Base-by-base conservation (phyloP, 164 flowering plant species). In the Echeveria elegans region DNA sequence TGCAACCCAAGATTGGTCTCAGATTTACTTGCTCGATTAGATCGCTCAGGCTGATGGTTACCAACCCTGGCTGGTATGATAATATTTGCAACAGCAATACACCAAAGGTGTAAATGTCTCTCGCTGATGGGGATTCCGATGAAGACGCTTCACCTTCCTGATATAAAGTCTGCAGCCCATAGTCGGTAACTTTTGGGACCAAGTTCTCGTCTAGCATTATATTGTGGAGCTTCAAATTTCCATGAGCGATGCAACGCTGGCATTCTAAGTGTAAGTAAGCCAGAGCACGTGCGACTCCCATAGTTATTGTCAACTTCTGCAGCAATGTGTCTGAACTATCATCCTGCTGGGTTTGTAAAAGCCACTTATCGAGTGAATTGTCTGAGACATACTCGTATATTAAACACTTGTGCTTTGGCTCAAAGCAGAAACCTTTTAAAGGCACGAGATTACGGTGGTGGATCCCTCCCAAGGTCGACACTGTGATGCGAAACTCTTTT, bases 381-480 rank as follows among this genome's bases (percentile, higher is more conserved):
- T 83, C 78, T 73, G 77, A 79, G n/a, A 75, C 83, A 70, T 72
- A 81, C 71, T 88, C 92, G 56, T 85, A 87, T 28, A 88, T 81
- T 75, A 88, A 62, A 70, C 71, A 80, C 68, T 82, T 77, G 43
- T 75, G 81, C 21, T 58, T 67, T 7, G 74, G 64, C 60, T 86
- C 96, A 50, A 86, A 83, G 50, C 96, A 88, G 69, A 82, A 85
- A 10, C 90, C 96, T 65, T 81, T 83, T 69, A 88, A 73, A 74
- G 72, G 84, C 68, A 79, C 69, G 30, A 88, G 80, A 72, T 84
- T 82, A 48, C 78, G 85, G 74, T 88, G 96, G 71, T 81, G 82
- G 65, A 87, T 80, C 75, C 78, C 74, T 52, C 90, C 87, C 11
- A 88, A 61, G 37, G 73, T 79, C 11, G 77, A 75, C 65, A 79